phyloP scores from a whole-genome alignment of 768 basidiomycete genomes.

The Rhodotorula babjevae region DNA sequence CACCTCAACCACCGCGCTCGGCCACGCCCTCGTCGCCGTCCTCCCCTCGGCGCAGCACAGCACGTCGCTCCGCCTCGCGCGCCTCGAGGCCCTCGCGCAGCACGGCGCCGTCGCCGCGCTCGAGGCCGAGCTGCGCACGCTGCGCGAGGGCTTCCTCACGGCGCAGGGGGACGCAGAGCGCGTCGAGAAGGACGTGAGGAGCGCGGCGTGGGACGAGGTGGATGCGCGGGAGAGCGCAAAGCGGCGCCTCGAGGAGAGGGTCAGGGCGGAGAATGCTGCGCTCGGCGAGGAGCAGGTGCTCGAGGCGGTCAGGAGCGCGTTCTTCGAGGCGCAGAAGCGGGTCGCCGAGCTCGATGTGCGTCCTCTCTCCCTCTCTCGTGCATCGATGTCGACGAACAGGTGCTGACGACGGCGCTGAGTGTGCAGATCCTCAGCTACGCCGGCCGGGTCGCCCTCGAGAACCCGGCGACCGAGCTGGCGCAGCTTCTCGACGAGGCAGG shows the following conservation, averaged over 20 bases:
- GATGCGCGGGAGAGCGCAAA: slow-evolving; percentile 22
- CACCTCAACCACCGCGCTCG: neutral
- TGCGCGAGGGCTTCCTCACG: slow-evolving; percentile 1
- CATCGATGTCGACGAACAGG: too few relatives aligned
- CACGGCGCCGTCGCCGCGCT: slow-evolving; percentile 1
- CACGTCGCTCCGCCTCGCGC: neutral
- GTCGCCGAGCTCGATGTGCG: slow-evolving; percentile 19
- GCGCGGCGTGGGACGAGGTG: slow-evolving; percentile 16
- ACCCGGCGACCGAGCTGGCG: slow-evolving; percentile 21
- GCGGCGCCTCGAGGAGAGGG: slow-evolving; percentile 20
- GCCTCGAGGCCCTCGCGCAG: neutral
- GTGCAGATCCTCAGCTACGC: slow-evolving; percentile 17
- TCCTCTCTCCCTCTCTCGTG: neutral
- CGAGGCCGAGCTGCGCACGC: neutral
- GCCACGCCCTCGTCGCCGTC: neutral
- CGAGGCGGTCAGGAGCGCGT: slow-evolving; percentile 6
- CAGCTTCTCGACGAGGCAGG: slow-evolving; percentile 13
- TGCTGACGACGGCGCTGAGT: too few relatives aligned
- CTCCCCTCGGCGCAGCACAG: neutral
- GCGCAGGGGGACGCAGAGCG: neutral
- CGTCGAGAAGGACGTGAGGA: slow-evolving; percentile 1
- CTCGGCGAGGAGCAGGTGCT: slow-evolving; percentile 6
- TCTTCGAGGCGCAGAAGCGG: slow-evolving; percentile 7
- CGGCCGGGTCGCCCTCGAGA: slow-evolving; percentile 16
- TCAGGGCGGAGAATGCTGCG: slow-evolving; percentile 20